These are phyloP conservation scores for Leishmania turanica DNA, from an alignment of 208 protist genomes.

Conservation along the genomic window DNA sequence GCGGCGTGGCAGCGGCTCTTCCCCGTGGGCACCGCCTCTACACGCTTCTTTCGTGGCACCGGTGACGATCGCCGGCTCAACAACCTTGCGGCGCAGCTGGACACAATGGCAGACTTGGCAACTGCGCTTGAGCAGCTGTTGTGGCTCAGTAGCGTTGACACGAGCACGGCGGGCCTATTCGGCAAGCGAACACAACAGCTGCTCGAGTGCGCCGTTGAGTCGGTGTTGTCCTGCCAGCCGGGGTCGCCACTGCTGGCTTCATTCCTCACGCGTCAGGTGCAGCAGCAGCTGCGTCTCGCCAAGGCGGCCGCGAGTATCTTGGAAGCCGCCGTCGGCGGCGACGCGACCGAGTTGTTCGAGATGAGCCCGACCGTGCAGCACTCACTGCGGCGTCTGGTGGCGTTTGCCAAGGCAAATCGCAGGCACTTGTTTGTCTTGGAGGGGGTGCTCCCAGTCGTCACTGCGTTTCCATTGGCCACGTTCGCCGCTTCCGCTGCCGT, in stretches of 20 bases:
- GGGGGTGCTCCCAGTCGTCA: constrained; percentile 18
- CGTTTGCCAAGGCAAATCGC: constrained; percentile 32
- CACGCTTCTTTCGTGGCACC: constrained; percentile 51
- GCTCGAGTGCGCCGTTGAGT: constrained; percentile 37
- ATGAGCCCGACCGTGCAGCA: constrained; percentile 13
- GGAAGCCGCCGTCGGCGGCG: constrained; percentile 6
- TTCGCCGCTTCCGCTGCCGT: constrained; percentile 1
- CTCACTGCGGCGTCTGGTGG: constrained; percentile 31
- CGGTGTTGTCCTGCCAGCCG: constrained; percentile 26
- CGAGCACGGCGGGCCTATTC: constrained; percentile 36
- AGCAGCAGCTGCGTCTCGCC: constrained; percentile 21
- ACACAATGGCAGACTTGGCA: constrained; percentile 43
- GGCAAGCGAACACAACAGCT: constrained; percentile 32
- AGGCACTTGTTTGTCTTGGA: constrained; percentile 20
- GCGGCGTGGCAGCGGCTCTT: constrained; percentile 26
- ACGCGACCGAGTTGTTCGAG: constrained; percentile 15
- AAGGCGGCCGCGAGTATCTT: constrained; percentile 21
- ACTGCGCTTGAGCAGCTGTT: constrained; percentile 49
- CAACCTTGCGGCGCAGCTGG: constrained; percentile 52
- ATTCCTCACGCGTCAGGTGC: constrained; percentile 32
- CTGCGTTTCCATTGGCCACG: constrained; percentile 14
- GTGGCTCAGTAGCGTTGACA: constrained; percentile 47
- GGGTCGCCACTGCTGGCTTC: constrained; percentile 27
- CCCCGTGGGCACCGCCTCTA: constrained; percentile 45
- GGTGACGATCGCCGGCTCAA: constrained; percentile 46